Conservation (phyloP, 2,329 filamentous ascomycete genomes). For the Talaromyces sp. region DNA sequence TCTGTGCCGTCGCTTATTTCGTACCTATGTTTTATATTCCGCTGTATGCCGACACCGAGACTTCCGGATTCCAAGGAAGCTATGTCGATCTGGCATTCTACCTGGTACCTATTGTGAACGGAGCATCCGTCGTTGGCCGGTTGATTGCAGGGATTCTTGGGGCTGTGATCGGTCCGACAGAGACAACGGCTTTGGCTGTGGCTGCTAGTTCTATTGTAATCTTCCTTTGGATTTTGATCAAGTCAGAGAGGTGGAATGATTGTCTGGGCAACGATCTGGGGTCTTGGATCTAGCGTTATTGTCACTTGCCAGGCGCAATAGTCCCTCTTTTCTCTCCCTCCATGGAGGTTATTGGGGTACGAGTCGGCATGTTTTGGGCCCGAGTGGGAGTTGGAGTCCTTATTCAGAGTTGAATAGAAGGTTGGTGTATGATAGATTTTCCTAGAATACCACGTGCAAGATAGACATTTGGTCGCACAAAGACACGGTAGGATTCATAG, state of each 20-base stretch:
- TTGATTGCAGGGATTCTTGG: slow-evolving; percentile 46
- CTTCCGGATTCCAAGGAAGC: slow-evolving; percentile 43
- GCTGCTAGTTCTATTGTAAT: slow-evolving; percentile 39
- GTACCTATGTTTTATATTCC: slow-evolving; percentile 43
- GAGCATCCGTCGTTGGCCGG: slow-evolving; percentile 54
- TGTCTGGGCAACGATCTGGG: slow-evolving; percentile 43
- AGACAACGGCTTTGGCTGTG: slow-evolving; percentile 46
- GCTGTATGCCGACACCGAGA: slow-evolving; percentile 32
- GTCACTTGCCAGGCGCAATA: slow-evolving; percentile 41
- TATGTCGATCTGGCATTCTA: slow-evolving; percentile 56
- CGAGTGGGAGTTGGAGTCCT: slow-evolving; percentile 31
- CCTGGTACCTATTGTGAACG: slow-evolving; percentile 63
- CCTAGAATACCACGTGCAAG: no score
- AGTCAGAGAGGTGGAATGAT: slow-evolving; percentile 37
- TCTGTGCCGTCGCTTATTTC: slow-evolving; percentile 55
- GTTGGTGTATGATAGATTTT: no score
- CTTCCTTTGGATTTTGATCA: slow-evolving; percentile 39
- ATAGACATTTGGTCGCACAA: no score
- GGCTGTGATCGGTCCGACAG: slow-evolving; percentile 53
- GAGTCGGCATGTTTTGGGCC: slow-evolving; percentile 53
- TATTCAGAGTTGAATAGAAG: slow-evolving; percentile 21
- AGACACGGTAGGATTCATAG: no score
- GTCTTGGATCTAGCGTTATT: slow-evolving; percentile 48
- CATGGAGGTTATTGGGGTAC: slow-evolving; percentile 51
- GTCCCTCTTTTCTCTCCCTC: slow-evolving; percentile 41